These are phyloP conservation scores for Penicillium riverlandense DNA, from an alignment of 495 filamentous ascomycete species.

Conservation along the genomic window DNA sequence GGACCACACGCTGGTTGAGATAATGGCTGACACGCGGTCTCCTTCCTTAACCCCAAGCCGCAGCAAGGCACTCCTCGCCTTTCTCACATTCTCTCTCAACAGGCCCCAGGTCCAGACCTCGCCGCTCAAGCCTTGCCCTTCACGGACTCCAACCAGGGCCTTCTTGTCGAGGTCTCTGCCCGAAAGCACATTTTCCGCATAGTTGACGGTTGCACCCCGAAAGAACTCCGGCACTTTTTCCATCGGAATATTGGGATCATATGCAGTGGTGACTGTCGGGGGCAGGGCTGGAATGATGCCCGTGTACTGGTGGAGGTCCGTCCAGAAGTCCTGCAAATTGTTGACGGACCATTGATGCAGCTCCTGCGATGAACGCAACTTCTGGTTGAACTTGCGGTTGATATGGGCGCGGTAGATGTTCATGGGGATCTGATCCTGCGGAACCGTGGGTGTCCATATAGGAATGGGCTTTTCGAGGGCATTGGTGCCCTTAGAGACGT, in stretches of 20 bases:
- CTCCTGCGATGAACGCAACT: constrained; percentile 8
- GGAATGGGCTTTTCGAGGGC: background rate
- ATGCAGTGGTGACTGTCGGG: constrained; percentile 33
- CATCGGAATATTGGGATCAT: constrained; percentile 55
- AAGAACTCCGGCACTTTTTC: constrained; percentile 55
- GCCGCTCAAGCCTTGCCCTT: constrained; percentile 52
- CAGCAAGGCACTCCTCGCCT: constrained; percentile 49
- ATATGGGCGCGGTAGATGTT: constrained; percentile 15
- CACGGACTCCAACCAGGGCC: constrained; percentile 56
- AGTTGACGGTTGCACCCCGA: constrained; percentile 57
- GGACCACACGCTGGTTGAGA: constrained; percentile 59
- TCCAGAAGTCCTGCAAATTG: constrained; percentile 15
- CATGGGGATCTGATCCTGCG: constrained; percentile 10
- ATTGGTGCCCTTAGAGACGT: background rate
- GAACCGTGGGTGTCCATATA: constrained; percentile 7
- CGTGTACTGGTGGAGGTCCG: constrained; percentile 11
- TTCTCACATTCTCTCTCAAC: constrained; percentile 43
- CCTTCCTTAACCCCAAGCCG: constrained; percentile 45
- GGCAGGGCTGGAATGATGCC: constrained; percentile 27
- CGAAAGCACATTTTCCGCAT: constrained; percentile 64
- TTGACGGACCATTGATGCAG: constrained; percentile 12
- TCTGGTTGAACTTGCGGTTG: constrained; percentile 12
- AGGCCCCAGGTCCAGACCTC: constrained; percentile 51
- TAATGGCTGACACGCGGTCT: constrained; percentile 65
- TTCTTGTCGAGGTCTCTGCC: constrained; percentile 42